Conservation (phyloP, 768 basidiomycete species). For the Mycena polygramma region DNA sequence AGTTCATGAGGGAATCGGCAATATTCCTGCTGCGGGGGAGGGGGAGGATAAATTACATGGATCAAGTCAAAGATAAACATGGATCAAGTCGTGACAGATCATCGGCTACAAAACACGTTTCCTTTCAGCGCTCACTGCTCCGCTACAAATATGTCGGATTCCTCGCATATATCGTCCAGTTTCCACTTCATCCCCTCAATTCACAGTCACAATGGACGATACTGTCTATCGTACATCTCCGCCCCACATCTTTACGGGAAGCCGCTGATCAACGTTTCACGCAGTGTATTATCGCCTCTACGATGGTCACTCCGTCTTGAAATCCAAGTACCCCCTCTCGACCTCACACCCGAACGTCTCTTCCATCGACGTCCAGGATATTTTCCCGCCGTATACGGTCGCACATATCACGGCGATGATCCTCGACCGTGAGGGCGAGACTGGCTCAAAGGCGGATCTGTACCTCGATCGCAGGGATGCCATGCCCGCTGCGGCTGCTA, state of each 20-base stretch:
- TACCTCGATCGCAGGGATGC: conserved; percentile 26
- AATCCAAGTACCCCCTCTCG: conserved; percentile 23
- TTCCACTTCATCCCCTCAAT: conserved; percentile 24
- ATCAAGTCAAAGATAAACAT: too few relatives aligned
- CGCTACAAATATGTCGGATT: conserved; percentile 15
- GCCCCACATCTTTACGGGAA: conserved; percentile 18
- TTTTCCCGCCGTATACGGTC: conserved; percentile 23
- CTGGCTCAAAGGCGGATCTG: conserved; percentile 11
- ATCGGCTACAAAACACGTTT: too few relatives aligned
- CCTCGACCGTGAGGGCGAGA: conserved; percentile 20
- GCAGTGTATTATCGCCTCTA: conserved; percentile 25
- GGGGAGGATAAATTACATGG: too few relatives aligned
- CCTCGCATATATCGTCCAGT: too few relatives aligned
- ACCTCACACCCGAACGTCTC: conserved; percentile 19
- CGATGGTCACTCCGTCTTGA: conserved; percentile 19
- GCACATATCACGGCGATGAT: conserved; percentile 17
- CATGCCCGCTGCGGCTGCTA: conserved; percentile 19
- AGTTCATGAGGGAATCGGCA: conserved; percentile 11
- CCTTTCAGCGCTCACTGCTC: too few relatives aligned
- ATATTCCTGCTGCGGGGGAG: too few relatives aligned
- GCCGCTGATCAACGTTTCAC: conserved; percentile 24
- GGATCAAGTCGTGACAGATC: too few relatives aligned
- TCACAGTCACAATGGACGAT: conserved; percentile 23
- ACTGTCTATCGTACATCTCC: conserved; percentile 18
- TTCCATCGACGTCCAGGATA: conserved; percentile 26